These are phyloP conservation scores for Tylopilus sp. DNA, from an alignment of 1,284 basidiomycete species.

Conservation along the genomic window DNA sequence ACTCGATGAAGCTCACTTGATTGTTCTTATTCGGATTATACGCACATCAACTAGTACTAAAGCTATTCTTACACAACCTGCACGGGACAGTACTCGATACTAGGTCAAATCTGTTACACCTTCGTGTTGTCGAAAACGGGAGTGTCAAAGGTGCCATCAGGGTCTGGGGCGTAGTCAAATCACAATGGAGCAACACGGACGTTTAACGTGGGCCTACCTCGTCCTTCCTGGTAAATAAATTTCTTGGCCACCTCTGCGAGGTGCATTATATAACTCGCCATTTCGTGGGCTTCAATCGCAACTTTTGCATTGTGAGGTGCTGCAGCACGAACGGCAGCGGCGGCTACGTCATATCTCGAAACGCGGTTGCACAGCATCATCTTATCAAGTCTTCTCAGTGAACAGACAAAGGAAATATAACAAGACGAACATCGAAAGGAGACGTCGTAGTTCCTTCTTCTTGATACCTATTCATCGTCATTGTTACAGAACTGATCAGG, in stretches of 20 bases:
- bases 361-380: constrained; percentile 72
- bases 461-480: constrained; percentile 55
- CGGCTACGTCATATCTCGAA: constrained; percentile 63
- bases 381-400: constrained; percentile 31
- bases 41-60: not conserved
- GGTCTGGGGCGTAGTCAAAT: constrained; percentile 35
- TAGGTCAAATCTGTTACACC: not conserved
- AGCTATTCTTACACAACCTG: constrained; percentile 11
- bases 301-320: constrained; percentile 52
- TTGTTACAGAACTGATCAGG: constrained; percentile 42
- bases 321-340: constrained; percentile 55
- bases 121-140: constrained; percentile 37
- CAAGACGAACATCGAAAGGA: constrained; percentile 54
- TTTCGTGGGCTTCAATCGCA: constrained; percentile 52
- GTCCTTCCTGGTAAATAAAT: constrained; percentile 55
- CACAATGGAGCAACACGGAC: not conserved
- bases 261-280: constrained; percentile 54
- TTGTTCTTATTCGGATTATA: not conserved
- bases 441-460: constrained; percentile 73
- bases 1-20: not conserved
- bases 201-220: constrained; percentile 41
- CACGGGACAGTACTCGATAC: not conserved
- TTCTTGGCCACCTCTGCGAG: constrained; percentile 53
- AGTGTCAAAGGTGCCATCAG: constrained; percentile 47
- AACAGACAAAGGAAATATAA: not conserved